Evolutionary conservation across 352 stramenopile species (phyloP), one percentile per base, ranked within the genome.

Genomic region (Aphanomyces cochlioides): DNA sequence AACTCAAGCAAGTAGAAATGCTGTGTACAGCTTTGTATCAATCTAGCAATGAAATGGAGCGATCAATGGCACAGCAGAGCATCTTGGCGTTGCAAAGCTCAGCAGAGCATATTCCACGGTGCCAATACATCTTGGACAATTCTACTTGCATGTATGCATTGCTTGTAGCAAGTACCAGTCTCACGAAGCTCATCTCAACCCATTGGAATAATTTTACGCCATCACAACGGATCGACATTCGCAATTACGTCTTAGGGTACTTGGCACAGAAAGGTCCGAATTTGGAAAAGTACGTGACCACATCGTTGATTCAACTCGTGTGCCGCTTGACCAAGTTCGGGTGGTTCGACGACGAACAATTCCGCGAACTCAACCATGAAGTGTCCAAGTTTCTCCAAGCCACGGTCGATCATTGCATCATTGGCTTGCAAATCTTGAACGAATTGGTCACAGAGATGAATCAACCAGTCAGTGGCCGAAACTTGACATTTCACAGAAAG

Each of bases 361-460:
- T 94, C 79, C 87, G 96, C 40, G 96, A 99, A 74, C 90, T 99
- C 63, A 92, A 98, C n/a, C 89, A 97, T 57, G 96, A 99, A 74
- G 94, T 98, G 36, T 98, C 90, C 67, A 99, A 98, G 75, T 99
- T 99, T 73, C 73, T 99, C 40, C 87, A 97, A 72, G 96, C 96
- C 10, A 98, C 96, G 10, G 89, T 98, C 12, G 96, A 98, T 74
- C 96, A 99, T 79, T 99, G 96, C 79, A 96, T 99, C 77, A 93
- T 99, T 57, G 97, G 96, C 0, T 81, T 99, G 3, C 97, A 98
- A 77, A 98, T 99, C 74, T 81, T 99, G 43, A 98, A 98, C 73
- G 91, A 98, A 75, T 81, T 99, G 3, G 97, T 99, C 28, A 97
- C 98, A 34, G 96, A 99, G 76, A 96, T 99, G 76, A 99, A 99